Base-by-base conservation (phyloP, 2,329 filamentous ascomycete species). In the Fusarium verticillioides region DNA sequence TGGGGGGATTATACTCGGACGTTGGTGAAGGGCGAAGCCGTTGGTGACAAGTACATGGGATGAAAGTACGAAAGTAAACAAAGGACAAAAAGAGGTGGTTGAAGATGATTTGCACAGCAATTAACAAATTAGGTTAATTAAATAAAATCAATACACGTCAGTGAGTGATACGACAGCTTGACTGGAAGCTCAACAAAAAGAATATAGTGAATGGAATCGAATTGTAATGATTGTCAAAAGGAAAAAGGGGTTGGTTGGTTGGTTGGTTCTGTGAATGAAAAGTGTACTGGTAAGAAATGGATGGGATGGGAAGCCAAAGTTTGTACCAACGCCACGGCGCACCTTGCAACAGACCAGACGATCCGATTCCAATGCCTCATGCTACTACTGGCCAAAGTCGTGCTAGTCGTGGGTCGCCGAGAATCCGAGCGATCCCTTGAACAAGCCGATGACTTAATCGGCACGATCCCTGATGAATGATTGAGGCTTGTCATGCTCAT, bases 381-480 rank as follows among this genome's bases (percentile, higher is more conserved):
- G 53, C 53, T 26, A 34, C 50, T n/a, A 54, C 30, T 47, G 36
- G 26, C 46, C 49, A 43, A 26, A 28, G 40, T 49, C 47, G 32
- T 64, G 23, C 63, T 50, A 26, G 57, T 40, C 70, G 50, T 73
- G 70, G 66, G 53, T 73, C 70, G 66, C 66, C 70, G 66, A 74
- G 70, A 68, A 68, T 34, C 71, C 71, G 71, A 72, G 66, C 70
- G 66, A 69, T 70, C 60, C 52, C 50, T 69, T 70, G 50, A 32
- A 43, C 32, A 52, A 46, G 18, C 21, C 46, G 26, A 69, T 69
- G 66, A 69, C 67, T 62, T 70, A 65, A 65, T 69, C 26, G 65
- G 58, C 67, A 61, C 56, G 54, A 66, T 63, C 60, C 59, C 70
- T 69, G 58, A 28, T 69, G 58, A 28, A 40, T 40, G 34, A 40